Base-by-base conservation (phyloP, 164 flowering plant genomes). In the Liquidambar formosana region DNA sequence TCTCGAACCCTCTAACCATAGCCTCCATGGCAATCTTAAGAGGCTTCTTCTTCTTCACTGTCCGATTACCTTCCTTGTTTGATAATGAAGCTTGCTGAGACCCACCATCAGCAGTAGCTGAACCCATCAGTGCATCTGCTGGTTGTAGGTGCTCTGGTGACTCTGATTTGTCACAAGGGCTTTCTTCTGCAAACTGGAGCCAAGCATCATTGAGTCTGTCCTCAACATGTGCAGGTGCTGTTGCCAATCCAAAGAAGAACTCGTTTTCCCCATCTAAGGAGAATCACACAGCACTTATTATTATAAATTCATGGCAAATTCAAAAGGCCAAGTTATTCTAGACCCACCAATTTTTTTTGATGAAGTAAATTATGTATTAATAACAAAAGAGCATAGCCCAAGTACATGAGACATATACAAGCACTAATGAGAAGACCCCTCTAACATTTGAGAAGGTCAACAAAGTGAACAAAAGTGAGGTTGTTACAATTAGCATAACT, bases 211-310 rank as follows among this genome's bases (percentile, higher is more conserved):
- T 66, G 13, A 95, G 94, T 76, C 79, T 77, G 80, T 95, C 99
- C 65, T 95, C 99, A 33, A 91, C 99, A 80, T 93, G 99, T 22
- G 99, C 99, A 14, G 99, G 99, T 22, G 99, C 99, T 4, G 99
- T 93, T 27, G 99, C 99, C 73, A 95, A 80, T 44, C 99, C 99
- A 63, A 93, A 95, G 83, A 95, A 95, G 80, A 95, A 93, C 65
- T 75, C 82, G n/a, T 78, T 51, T 65, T 78, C 90, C 16, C 67
- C 90, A 58, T 73, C 94, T 83, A 72, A 73, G 67, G 18, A 43
- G 48, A 67, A 53, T 57, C 68, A 61, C 45, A 19, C 46, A 21
- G 44, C 22, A 61, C 19, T 65, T 27, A 44, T 5, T 63, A 47
- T 43, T 12, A 41, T 18, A 23, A 43, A 59, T 21, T 53, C 57